These are phyloP conservation scores for Brasilioporus rufonigricans DNA, from an alignment of 768 basidiomycete species.

Conservation along the genomic window DNA sequence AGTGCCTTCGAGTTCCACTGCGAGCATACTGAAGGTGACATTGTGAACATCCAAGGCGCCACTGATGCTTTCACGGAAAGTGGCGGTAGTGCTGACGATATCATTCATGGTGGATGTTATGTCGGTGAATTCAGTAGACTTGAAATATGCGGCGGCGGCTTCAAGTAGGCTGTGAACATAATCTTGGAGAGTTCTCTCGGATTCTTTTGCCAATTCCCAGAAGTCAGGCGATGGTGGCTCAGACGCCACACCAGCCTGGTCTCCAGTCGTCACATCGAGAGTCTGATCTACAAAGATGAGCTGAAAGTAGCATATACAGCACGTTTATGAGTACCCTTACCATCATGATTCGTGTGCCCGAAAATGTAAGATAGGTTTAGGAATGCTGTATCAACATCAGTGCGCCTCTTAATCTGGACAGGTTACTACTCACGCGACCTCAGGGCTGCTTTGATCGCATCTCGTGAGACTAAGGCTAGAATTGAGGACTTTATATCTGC, in stretches of 20 bases:
- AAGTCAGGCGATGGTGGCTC: constrained; percentile 1
- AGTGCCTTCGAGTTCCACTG: constrained; percentile 9
- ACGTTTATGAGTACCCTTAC: background rate
- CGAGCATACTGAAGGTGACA: constrained; percentile 4
- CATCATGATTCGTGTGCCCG: background rate
- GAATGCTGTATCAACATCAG: background rate
- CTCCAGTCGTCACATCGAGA: background rate
- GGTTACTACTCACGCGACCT: background rate
- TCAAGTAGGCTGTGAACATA: constrained; percentile 8
- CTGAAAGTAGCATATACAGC: background rate
- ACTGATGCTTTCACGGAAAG: constrained; percentile 8
- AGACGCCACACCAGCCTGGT: background rate
- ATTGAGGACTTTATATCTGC: background rate
- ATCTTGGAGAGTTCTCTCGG: background rate
- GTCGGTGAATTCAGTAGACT: constrained; percentile 2
- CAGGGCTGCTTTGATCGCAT: background rate
- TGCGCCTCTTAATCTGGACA: background rate
- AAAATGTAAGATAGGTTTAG: background rate
- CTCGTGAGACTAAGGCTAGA: background rate
- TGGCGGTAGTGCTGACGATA: constrained; percentile 7
- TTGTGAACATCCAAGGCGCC: background rate
- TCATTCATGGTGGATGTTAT: background rate
- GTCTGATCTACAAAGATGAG: background rate
- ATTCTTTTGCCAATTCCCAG: constrained; percentile 9
- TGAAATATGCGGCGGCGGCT: background rate